These are phyloP conservation scores for Simmondsia chinensis DNA, from an alignment of 148 eudicot genomes.

Conservation along the genomic window DNA sequence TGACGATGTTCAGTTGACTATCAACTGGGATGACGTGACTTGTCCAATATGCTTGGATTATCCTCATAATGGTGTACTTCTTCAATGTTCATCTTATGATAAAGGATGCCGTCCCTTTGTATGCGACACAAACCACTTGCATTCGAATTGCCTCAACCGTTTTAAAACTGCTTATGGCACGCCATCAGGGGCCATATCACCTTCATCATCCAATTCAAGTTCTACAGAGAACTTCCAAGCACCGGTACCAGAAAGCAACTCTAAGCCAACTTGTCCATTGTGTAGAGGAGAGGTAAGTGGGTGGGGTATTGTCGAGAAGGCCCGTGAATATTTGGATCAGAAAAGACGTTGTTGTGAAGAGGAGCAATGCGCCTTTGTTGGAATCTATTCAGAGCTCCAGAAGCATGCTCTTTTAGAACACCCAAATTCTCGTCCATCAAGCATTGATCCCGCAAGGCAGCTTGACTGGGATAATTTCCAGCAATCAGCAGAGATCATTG, in stretches of 20 bases:
- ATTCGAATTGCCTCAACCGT: constrained; percentile 89
- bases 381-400: constrained; percentile 67
- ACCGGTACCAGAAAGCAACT: constrained; percentile 20
- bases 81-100: constrained; percentile 81
- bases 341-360: constrained; percentile 73
- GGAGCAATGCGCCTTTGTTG: constrained; percentile 51
- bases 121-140: constrained; percentile 88
- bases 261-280: constrained; percentile 73
- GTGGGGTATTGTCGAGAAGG: constrained; percentile 51
- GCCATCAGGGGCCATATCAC: constrained; percentile 33
- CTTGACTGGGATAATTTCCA: constrained; percentile 97
- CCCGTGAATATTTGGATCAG: constrained; percentile 50
- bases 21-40: constrained; percentile 60
- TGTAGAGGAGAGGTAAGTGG: constrained; percentile 91
- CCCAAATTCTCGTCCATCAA: constrained; percentile 83
- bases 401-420: constrained; percentile 76
- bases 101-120: constrained; percentile 87
- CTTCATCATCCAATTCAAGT: constrained; percentile 20
- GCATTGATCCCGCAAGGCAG: constrained; percentile 77
- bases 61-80: constrained; percentile 88
- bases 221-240: constrained; percentile 18
- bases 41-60: constrained; percentile 93
- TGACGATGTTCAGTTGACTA: constrained; percentile 41
- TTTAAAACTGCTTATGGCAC: constrained; percentile 68
- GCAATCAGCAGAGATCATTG: constrained; percentile 87